Conservation (phyloP, 208 protist species). For the Trypanosoma brucei region DNA sequence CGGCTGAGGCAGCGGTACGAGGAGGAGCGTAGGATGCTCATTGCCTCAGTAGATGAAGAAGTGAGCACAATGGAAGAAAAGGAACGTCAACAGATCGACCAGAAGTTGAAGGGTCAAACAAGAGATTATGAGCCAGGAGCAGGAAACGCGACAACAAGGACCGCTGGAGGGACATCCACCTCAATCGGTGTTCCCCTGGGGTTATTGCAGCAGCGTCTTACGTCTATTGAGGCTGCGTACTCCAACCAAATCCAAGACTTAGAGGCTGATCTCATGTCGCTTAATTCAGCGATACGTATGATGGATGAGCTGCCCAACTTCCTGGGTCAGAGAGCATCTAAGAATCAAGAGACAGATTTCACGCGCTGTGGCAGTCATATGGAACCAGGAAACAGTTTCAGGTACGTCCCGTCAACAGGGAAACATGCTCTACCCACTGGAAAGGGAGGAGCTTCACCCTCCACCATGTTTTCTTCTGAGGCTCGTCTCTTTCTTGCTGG, state of each 20-base stretch:
- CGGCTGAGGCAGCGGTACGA: slow-evolving; percentile 30
- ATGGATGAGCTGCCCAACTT: slow-evolving; percentile 2
- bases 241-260: slow-evolving; percentile 17
- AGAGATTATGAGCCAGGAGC: background rate
- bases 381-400: background rate
- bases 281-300: slow-evolving; percentile 7
- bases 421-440: background rate
- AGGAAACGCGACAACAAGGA: background rate
- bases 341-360: background rate
- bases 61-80: slow-evolving; percentile 39
- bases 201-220: slow-evolving; percentile 11
- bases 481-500: slow-evolving; percentile 30
- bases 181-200: slow-evolving; percentile 4
- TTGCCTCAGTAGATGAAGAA: slow-evolving; percentile 61
- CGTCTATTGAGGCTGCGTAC: slow-evolving; percentile 8
- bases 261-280: slow-evolving; percentile 13
- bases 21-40: slow-evolving; percentile 40
- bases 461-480: slow-evolving; percentile 20
- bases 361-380: background rate
- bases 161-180: slow-evolving; percentile 2
- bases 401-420: too few species aligned
- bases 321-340: slow-evolving; percentile 1
- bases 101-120: slow-evolving; percentile 12
- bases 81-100: slow-evolving; percentile 27
- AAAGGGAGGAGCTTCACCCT: background rate